These are phyloP conservation scores for Umbelopsis isabellina DNA, from an alignment of 192 early-diverging fungal genomes.

Conservation along the genomic window DNA sequence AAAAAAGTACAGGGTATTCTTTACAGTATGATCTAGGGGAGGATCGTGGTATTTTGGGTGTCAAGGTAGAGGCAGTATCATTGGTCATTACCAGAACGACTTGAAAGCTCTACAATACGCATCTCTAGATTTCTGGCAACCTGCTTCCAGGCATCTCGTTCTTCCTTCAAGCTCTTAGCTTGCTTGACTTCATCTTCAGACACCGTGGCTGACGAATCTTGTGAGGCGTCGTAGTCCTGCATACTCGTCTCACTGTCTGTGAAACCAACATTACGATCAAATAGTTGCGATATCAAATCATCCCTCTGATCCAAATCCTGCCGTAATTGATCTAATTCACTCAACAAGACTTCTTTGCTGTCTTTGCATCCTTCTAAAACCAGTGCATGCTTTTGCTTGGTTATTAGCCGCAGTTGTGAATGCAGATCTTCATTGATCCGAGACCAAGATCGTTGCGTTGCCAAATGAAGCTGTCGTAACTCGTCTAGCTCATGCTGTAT, in stretches of 20 bases:
- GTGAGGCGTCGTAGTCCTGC: neutral
- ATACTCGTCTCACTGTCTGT: constrained; percentile 11
- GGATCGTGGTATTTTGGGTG: neutral
- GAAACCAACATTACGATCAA: neutral
- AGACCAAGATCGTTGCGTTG: constrained; percentile 20
- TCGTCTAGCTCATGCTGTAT: constrained; percentile 15
- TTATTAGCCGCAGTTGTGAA: constrained; percentile 1
- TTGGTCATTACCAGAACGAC: constrained; percentile 20
- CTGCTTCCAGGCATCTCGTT: constrained; percentile 15
- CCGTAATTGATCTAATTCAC: constrained; percentile 15
- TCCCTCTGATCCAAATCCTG: constrained; percentile 10
- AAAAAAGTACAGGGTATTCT: too few species aligned
- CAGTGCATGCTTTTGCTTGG: neutral
- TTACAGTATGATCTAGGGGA: constrained; percentile 1
- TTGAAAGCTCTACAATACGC: constrained; percentile 11
- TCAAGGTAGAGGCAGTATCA: neutral
- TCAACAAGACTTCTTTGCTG: neutral
- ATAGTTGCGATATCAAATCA: constrained; percentile 11
- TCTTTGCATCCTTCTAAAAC: neutral
- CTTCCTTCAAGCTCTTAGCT: neutral
- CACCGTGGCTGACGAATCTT: neutral
- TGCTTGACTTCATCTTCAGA: neutral
- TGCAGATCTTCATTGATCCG: constrained; percentile 18
- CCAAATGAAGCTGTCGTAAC: neutral
- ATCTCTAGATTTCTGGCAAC: constrained; percentile 12